phyloP scores from a whole-genome alignment of 495 filamentous ascomycete species.

The Xylaria intraflava region DNA sequence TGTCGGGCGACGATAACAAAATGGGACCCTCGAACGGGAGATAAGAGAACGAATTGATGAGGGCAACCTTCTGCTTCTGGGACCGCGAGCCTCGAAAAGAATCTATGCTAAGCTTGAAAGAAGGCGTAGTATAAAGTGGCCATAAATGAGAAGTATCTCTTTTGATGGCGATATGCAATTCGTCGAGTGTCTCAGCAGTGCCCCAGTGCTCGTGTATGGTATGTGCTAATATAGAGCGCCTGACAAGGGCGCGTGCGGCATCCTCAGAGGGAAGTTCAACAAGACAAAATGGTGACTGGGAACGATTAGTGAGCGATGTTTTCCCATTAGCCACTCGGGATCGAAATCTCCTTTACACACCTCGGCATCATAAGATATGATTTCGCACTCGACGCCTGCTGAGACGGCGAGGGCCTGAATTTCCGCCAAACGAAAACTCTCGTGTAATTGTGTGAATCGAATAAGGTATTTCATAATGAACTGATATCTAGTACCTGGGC shows the following conservation, averaged over 20 bases:
- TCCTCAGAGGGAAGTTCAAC: constrained; percentile 59
- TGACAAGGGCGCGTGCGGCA: constrained; percentile 58
- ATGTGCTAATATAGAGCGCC: constrained; percentile 71
- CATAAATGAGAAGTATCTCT: constrained; percentile 55
- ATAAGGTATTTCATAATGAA: constrained; percentile 71
- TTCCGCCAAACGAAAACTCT: constrained; percentile 83
- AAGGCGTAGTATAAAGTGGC: constrained; percentile 49
- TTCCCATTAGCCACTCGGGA: neutral
- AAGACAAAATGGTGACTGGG: constrained; percentile 81
- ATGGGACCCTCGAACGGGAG: constrained; percentile 71
- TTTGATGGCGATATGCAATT: constrained; percentile 60
- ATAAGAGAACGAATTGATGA: constrained; percentile 80
- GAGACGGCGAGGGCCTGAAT: constrained; percentile 74
- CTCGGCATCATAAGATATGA: constrained; percentile 62
- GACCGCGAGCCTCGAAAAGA: constrained; percentile 64
- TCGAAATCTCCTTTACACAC: constrained; percentile 42
- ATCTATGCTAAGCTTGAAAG: constrained; percentile 82
- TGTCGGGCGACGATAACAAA: constrained; percentile 60
- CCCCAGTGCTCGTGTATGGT: constrained; percentile 89
- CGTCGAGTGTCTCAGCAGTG: constrained; percentile 55
- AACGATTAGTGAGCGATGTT: neutral
- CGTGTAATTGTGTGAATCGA: constrained; percentile 82
- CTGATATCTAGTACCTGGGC: neutral
- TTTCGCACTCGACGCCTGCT: constrained; percentile 58
- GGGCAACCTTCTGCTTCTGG: constrained; percentile 47